Conservation (phyloP, 805 yeast species). For the Cyberlindnera mrakii region DNA sequence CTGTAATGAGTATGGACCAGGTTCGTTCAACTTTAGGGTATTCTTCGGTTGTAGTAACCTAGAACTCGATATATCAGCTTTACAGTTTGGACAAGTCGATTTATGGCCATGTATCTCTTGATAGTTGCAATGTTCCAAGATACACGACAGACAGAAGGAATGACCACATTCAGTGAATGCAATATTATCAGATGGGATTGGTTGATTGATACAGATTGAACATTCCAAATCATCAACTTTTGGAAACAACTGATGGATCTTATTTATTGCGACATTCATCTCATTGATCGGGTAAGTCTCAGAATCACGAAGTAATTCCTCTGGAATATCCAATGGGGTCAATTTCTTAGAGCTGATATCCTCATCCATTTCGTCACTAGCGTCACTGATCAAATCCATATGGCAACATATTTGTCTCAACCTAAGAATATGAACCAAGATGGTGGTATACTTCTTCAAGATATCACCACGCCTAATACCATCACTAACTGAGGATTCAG, state of each 20-base stretch:
- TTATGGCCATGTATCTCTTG: constrained; percentile 42
- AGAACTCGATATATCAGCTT: constrained; percentile 47
- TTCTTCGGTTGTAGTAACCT: constrained; percentile 29
- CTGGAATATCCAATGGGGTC: constrained; percentile 12
- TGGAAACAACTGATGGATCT: constrained; percentile 28
- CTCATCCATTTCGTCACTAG: constrained; percentile 48
- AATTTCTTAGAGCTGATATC: constrained; percentile 26
- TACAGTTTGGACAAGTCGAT: constrained; percentile 72
- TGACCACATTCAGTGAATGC: constrained; percentile 78
- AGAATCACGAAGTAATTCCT: constrained; percentile 9
- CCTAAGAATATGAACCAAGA: constrained; percentile 76
- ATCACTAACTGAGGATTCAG: constrained; percentile 54
- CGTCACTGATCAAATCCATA: constrained; percentile 51
- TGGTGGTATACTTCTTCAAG: constrained; percentile 68
- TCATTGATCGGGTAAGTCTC: constrained; percentile 9
- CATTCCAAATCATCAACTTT: constrained; percentile 56
- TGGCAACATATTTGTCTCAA: constrained; percentile 89
- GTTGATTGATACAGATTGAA: constrained; percentile 73
- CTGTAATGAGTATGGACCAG: constrained; percentile 12
- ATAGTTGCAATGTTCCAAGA: constrained; percentile 68
- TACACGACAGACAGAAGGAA: constrained; percentile 66
- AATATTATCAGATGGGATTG: constrained; percentile 47
- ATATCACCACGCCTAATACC: constrained; percentile 61
- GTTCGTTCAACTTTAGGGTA: constrained; percentile 19
- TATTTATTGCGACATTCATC: constrained; percentile 7